A percentile compares a stretch with the other conserved stretches of the same genome.
Evolutionary conservation across 306 rosid genomes (phyloP).

Genomic region (Dryas drummondii): DNA sequence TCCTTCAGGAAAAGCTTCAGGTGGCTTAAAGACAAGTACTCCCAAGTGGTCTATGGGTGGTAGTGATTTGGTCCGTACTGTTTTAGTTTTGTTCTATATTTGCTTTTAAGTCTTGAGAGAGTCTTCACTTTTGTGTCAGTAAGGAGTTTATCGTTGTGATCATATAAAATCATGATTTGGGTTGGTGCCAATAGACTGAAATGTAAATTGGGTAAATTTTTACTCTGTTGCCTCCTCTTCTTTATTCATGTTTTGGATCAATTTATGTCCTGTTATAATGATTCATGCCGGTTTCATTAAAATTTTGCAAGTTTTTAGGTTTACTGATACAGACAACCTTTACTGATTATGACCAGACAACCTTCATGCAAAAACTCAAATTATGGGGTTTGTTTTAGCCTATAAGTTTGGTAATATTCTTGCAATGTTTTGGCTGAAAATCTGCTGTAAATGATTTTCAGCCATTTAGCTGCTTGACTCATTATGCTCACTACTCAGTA

Average conservation of each 20-base stretch:
- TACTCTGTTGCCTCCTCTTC: conserved; percentile 1
- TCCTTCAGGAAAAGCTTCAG: conserved; percentile 81
- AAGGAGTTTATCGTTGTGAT: conserved; percentile 7
- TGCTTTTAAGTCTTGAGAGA: conserved; percentile 18
- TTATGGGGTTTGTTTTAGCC: background rate
- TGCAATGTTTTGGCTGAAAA: too few relatives aligned
- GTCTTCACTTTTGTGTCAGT: conserved; percentile 3
- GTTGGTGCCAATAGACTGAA: background rate
- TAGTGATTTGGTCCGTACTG: conserved; percentile 31
- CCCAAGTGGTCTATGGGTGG: conserved; percentile 71
- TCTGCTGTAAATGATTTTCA: too few relatives aligned
- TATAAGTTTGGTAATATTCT: too few relatives aligned
- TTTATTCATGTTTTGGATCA: background rate
- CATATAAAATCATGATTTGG: background rate
- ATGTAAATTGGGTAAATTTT: conserved; percentile 5
- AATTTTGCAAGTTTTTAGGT: background rate
- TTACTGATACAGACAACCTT: background rate
- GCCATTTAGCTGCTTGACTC: too few relatives aligned
- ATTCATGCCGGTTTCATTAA: background rate
- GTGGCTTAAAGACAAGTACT: conserved; percentile 84
- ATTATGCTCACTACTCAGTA: background rate
- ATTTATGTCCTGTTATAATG: background rate
- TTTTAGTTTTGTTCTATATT: background rate
- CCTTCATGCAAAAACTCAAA: background rate
- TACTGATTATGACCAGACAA: background rate